Percentiles rank a stretch among this genome's conserved stretches.
phyloP scores from a whole-genome alignment of 2,329 filamentous ascomycete genomes.

The Stemphylium vesicarium region DNA sequence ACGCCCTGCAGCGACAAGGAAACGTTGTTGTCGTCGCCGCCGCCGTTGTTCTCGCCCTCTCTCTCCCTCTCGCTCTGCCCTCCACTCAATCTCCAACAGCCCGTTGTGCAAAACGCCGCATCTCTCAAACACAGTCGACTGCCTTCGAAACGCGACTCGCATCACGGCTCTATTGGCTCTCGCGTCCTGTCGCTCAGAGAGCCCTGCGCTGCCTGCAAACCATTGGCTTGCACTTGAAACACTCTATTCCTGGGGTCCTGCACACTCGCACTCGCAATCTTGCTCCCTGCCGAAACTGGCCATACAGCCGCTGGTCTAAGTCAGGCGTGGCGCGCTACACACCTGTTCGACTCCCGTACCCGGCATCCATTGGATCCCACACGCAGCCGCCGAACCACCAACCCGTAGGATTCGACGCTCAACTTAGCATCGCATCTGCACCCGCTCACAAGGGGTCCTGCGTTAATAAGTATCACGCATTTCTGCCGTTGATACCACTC shows the following conservation, averaged over 20 bases:
- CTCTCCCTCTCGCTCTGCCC: slow-evolving; percentile 6
- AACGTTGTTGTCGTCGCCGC: slow-evolving; percentile 12
- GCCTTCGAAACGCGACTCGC: slow-evolving; percentile 42
- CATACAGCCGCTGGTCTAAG: slow-evolving; percentile 40
- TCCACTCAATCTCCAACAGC: slow-evolving; percentile 3
- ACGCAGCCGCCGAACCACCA: slow-evolving; percentile 33
- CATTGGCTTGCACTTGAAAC: slow-evolving; percentile 46
- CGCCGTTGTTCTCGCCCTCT: slow-evolving; percentile 12
- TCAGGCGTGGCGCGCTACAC: slow-evolving; percentile 41
- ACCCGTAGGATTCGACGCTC: slow-evolving; percentile 28
- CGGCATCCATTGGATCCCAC: slow-evolving; percentile 39
- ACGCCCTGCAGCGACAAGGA: slow-evolving; percentile 15
- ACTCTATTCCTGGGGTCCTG: slow-evolving; percentile 42
- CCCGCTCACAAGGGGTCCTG: slow-evolving; percentile 21
- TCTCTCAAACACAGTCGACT: slow-evolving; percentile 38
- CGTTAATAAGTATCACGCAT: slow-evolving; percentile 42
- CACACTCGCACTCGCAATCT: slow-evolving; percentile 34
- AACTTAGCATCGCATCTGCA: slow-evolving; percentile 22
- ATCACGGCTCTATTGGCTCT: slow-evolving; percentile 40
- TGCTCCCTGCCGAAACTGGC: slow-evolving; percentile 35
- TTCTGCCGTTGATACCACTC: slow-evolving; percentile 31
- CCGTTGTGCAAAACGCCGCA: slow-evolving; percentile 30
- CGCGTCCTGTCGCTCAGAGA: slow-evolving; percentile 36
- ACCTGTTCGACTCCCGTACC: slow-evolving; percentile 23
- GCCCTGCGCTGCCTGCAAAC: slow-evolving; percentile 29